These are phyloP conservation scores for Neovahlkampfia damariscottae DNA, from an alignment of 78 protist species.

Conservation along the genomic window DNA sequence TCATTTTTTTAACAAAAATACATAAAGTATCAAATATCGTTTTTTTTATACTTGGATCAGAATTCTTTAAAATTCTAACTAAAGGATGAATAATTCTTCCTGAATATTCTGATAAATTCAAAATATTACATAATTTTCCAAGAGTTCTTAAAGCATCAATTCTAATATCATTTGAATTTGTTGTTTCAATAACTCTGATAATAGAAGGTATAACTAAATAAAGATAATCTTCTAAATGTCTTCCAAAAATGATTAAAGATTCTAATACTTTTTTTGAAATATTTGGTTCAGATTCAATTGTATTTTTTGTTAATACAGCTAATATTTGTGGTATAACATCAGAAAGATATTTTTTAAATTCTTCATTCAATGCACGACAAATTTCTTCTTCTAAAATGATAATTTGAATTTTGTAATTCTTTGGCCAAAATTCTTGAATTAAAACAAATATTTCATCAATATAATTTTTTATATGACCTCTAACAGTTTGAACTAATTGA, in stretches of 20 bases:
- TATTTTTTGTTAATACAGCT: conserved; percentile 12
- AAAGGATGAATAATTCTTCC: conserved; percentile 76
- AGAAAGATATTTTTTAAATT: conserved; percentile 73
- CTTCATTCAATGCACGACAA: conserved; percentile 62
- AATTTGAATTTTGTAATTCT: conserved; percentile 1
- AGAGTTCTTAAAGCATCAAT: conserved; percentile 42
- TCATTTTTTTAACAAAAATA: conserved; percentile 57
- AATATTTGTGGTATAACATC: conserved; percentile 70
- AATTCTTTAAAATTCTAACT: not conserved
- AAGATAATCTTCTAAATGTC: conserved; percentile 70
- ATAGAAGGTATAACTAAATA: conserved; percentile 84
- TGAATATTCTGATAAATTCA: conserved; percentile 63
- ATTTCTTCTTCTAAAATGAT: conserved; percentile 76
- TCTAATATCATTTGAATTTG: not conserved
- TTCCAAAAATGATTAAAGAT: conserved; percentile 69
- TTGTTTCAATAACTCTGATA: conserved; percentile 43
- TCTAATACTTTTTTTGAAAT: conserved; percentile 32
- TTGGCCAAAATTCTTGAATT: conserved; percentile 71
- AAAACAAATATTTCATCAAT: conserved; percentile 50
- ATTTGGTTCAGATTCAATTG: not conserved
- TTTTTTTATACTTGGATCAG: conserved; percentile 26
- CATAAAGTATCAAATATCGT: conserved; percentile 49
- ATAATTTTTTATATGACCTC: conserved; percentile 77
- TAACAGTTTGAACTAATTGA: conserved; percentile 62
- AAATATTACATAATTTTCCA: conserved; percentile 37